phyloP scores from a whole-genome alignment of 2,329 filamentous ascomycete species.

The Penicillium occitanis region DNA sequence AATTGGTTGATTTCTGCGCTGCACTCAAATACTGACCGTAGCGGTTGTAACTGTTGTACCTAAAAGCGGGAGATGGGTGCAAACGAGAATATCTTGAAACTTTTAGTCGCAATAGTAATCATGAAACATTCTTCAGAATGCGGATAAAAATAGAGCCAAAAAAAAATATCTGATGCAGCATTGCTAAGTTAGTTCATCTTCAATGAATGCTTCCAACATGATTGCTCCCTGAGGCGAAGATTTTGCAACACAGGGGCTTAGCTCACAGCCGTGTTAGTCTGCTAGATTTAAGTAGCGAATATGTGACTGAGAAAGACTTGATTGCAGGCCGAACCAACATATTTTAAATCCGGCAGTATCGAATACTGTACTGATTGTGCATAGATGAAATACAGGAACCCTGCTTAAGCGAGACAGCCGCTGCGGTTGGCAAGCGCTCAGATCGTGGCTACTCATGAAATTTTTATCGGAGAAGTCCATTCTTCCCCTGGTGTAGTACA shows the following conservation, averaged over 20 bases:
- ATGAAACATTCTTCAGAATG: too few relatives aligned
- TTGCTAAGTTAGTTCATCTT: neutral
- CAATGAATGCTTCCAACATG: neutral
- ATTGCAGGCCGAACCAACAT: neutral
- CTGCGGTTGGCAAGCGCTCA: neutral
- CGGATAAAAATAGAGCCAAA: too few relatives aligned
- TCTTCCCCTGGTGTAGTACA: neutral
- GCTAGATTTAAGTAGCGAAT: neutral
- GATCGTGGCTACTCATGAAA: neutral
- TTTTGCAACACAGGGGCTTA: neutral
- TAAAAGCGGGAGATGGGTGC: neutral
- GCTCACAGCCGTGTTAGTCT: neutral
- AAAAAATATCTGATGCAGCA: too few relatives aligned
- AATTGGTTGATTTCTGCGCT: neutral
- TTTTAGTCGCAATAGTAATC: neutral
- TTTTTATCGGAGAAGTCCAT: neutral
- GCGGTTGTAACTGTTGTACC: neutral
- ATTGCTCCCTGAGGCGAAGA: neutral
- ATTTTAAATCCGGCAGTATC: neutral
- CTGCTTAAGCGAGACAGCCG: neutral
- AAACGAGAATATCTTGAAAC: neutral
- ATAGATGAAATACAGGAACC: neutral
- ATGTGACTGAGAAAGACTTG: neutral
- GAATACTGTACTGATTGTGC: neutral
- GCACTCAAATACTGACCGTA: neutral